Conservation (phyloP, 1,139 yeast genomes). For the Pichia sorboxylosa region DNA sequence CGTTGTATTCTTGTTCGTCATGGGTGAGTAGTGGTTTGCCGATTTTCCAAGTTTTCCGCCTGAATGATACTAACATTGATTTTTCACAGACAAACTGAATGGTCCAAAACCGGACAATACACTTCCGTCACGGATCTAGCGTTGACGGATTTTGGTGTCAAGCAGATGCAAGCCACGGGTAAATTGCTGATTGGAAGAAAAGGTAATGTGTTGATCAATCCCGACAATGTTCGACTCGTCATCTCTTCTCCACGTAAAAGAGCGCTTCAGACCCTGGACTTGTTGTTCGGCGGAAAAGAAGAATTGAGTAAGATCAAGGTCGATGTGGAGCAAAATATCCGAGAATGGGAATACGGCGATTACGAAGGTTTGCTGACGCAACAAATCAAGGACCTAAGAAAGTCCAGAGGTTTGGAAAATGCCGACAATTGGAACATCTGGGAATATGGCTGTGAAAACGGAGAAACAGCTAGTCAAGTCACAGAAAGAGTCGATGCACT, state of each 20-base stretch:
- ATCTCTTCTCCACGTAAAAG: constrained; percentile 72
- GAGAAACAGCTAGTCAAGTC: constrained; percentile 60
- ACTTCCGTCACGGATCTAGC: constrained; percentile 77
- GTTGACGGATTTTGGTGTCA: constrained; percentile 66
- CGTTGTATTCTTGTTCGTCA: constrained; percentile 67
- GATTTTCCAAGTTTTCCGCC: constrained; percentile 58
- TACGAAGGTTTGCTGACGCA: constrained; percentile 74
- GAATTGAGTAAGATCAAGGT: constrained; percentile 21
- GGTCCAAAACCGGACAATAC: constrained; percentile 90
- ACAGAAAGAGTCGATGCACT: constrained; percentile 58
- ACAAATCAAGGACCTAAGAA: constrained; percentile 53
- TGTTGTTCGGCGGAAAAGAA: constrained; percentile 31
- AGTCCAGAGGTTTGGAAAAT: constrained; percentile 44
- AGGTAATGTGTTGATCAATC: constrained; percentile 48
- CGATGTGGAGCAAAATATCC: constrained; percentile 37
- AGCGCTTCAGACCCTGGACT: constrained; percentile 62
- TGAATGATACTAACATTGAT: constrained; percentile 1
- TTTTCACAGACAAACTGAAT: constrained; percentile 62
- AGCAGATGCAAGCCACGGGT: constrained; percentile 69
- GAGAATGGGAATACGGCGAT: constrained; percentile 96
- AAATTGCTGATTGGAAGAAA: constrained; percentile 47
- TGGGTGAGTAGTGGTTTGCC: constrained; percentile 45
- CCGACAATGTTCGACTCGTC: constrained; percentile 48
- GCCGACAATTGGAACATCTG: constrained; percentile 67
- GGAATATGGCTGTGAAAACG: constrained; percentile 88